Conservation (phyloP, 2,329 filamentous ascomycete species). For the Nigrospora sphaerica region DNA sequence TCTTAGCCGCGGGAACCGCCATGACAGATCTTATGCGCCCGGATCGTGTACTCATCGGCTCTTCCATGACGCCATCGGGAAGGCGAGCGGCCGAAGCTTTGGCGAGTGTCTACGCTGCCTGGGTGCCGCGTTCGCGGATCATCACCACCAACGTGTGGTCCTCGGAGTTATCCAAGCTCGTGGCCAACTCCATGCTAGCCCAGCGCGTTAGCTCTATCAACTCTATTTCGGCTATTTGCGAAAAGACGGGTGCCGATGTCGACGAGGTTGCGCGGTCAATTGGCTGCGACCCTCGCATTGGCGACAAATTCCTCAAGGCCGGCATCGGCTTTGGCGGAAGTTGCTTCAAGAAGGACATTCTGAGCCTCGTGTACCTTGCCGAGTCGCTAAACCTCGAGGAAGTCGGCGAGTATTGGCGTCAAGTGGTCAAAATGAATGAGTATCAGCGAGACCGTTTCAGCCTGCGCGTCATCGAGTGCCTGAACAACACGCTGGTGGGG, state of each 20-base stretch:
- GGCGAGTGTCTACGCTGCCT: slow-evolving; percentile 59
- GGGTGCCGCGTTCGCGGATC: slow-evolving; percentile 62
- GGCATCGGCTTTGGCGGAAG: slow-evolving; percentile 73
- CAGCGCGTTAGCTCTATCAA: slow-evolving; percentile 79
- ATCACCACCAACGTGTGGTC: slow-evolving; percentile 70
- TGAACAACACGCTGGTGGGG: slow-evolving; percentile 61
- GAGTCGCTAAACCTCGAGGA: slow-evolving; percentile 62
- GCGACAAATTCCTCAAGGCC: slow-evolving; percentile 65
- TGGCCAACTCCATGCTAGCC: slow-evolving; percentile 73
- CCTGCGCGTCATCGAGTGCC: slow-evolving; percentile 54
- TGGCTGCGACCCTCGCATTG: slow-evolving; percentile 66
- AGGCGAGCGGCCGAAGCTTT: slow-evolving; percentile 56
- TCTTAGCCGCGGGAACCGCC: slow-evolving; percentile 71
- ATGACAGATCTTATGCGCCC: slow-evolving; percentile 64
- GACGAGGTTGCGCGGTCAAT: slow-evolving; percentile 62
- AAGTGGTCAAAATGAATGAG: slow-evolving; percentile 71
- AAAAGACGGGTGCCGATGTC: slow-evolving; percentile 69
- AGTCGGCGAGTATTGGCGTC: slow-evolving; percentile 68
- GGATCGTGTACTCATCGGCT: slow-evolving; percentile 71
- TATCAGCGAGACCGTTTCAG: slow-evolving; percentile 65
- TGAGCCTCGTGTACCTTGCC: slow-evolving; percentile 67
- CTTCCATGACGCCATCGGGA: slow-evolving; percentile 51
- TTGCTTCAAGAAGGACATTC: slow-evolving; percentile 76
- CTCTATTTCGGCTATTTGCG: slow-evolving; percentile 72
- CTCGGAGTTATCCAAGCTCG: slow-evolving; percentile 72